A percentile compares a stretch with the other conserved stretches of the same genome.
phyloP scores from a whole-genome alignment of 139 green algal genomes.

The Ettlia oleoabundans region DNA sequence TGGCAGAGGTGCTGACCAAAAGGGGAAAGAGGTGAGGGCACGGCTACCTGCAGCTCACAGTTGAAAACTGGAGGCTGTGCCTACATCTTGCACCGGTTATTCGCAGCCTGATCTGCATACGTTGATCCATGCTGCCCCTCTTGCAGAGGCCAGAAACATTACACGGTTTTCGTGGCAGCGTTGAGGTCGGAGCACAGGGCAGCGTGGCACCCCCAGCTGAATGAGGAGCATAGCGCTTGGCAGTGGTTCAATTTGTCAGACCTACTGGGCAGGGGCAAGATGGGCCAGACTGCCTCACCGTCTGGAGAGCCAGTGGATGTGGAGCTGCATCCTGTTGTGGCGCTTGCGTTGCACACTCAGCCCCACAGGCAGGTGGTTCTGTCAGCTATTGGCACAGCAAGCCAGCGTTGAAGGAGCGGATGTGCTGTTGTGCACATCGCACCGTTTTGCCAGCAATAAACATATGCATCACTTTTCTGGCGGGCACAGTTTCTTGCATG shows the following conservation, averaged over 20 bases:
- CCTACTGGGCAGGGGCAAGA: too few relatives aligned
- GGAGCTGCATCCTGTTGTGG: constrained; percentile 44
- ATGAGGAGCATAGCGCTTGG: constrained; percentile 68
- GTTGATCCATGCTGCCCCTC: not conserved
- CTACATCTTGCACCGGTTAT: not conserved
- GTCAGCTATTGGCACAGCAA: not conserved
- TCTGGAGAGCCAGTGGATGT: too few relatives aligned
- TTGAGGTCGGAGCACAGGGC: constrained; percentile 20
- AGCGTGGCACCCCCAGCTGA: constrained; percentile 52
- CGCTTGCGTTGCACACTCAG: not conserved
- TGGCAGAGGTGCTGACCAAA: constrained; percentile 42
- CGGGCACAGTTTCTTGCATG: too few relatives aligned
- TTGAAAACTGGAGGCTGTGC: too few relatives aligned
- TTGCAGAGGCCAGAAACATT: constrained; percentile 71
- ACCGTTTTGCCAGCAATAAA: too few relatives aligned
- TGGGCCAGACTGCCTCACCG: too few relatives aligned
- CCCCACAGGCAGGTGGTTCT: not conserved
- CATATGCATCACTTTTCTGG: too few relatives aligned
- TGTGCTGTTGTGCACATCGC: not conserved
- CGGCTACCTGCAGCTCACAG: too few relatives aligned
- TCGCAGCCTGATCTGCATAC: too few relatives aligned
- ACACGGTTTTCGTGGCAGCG: constrained; percentile 67
- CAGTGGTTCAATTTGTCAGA: constrained; percentile 46
- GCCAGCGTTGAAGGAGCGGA: not conserved
- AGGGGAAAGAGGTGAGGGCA: constrained; percentile 64